Evolutionary conservation across 1,284 basidiomycete species (phyloP).

Genomic region (Stygiomarasmius scandens): DNA sequence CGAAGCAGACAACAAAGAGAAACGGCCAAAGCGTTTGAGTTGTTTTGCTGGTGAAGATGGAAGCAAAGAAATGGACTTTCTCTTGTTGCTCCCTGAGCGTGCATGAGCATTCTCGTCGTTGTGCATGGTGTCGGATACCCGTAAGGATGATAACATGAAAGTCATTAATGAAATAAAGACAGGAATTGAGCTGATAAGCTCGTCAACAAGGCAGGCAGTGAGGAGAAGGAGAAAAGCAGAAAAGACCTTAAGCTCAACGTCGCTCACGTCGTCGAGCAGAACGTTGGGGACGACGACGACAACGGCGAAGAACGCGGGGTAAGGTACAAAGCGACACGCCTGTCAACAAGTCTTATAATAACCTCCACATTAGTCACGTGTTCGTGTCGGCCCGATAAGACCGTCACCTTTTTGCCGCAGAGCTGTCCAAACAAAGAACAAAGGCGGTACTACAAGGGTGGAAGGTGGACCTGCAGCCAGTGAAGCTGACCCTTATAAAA

Average conservation of each 20-base stretch:
- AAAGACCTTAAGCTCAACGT: not conserved
- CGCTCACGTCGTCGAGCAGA: not conserved
- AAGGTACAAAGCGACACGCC: not conserved
- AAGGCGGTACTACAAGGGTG: not conserved
- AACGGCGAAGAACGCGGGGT: not conserved
- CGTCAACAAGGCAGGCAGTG: not conserved
- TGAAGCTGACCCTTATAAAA: too few species aligned
- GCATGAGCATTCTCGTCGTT: not conserved
- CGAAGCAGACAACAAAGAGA: constrained; percentile 1
- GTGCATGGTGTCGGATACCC: not conserved
- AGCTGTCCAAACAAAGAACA: not conserved
- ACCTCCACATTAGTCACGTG: not conserved
- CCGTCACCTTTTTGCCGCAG: not conserved
- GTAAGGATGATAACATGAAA: constrained; percentile 11
- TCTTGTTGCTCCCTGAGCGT: constrained; percentile 2
- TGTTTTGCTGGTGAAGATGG: constrained; percentile 7
- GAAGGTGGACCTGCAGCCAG: too few species aligned
- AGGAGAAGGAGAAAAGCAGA: not conserved
- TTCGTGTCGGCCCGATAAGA: not conserved
- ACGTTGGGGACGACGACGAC: not conserved
- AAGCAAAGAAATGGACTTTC: constrained; percentile 10
- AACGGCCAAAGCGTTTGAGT: constrained; percentile 12
- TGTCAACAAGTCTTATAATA: not conserved
- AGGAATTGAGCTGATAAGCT: not conserved
- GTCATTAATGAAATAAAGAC: constrained; percentile 8